These are phyloP conservation scores for Chloranthus sessilifolius DNA, from an alignment of 164 flowering plant species.

Conservation along the genomic window DNA sequence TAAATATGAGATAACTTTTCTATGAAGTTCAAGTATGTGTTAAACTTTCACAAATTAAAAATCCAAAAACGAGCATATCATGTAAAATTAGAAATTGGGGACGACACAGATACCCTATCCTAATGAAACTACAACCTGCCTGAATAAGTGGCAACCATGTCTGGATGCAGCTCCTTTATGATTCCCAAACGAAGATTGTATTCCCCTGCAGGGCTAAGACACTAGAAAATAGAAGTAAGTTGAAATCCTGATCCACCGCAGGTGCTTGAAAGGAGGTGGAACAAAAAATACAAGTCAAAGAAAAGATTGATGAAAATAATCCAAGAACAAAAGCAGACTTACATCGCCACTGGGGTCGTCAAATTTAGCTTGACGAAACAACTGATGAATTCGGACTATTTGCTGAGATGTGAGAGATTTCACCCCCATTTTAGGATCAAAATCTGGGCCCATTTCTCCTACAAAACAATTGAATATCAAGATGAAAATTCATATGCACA, in stretches of 20 bases:
- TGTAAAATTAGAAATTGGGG: constrained; percentile 7
- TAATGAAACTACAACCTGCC: constrained; percentile 61
- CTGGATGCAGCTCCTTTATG: constrained; percentile 95
- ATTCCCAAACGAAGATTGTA: constrained; percentile 97
- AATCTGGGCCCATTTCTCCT: constrained; percentile 99
- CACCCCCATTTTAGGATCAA: constrained; percentile 70
- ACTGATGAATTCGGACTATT: constrained; percentile 92
- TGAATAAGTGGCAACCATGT: constrained; percentile 96
- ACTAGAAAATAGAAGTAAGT: constrained; percentile 36
- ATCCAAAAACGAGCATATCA: no score
- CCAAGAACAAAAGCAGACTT: constrained; percentile 19
- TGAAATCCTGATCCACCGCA: background rate
- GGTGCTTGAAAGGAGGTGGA: no score
- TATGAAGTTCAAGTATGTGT: no score
- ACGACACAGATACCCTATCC: no score
- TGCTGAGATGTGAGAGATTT: constrained; percentile 93
- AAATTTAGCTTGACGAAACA: constrained; percentile 99
- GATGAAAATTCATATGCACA: no score
- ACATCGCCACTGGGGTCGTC: constrained; percentile 98
- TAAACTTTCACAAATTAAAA: no score
- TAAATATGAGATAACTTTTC: no score
- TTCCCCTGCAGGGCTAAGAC: constrained; percentile 99
- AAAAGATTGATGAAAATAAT: background rate
- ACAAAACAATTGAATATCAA: constrained; percentile 11
- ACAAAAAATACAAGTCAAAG: no score